These are phyloP conservation scores for Rutstroemia sydowiana DNA, from an alignment of 2,329 filamentous ascomycete species.

Conservation along the genomic window DNA sequence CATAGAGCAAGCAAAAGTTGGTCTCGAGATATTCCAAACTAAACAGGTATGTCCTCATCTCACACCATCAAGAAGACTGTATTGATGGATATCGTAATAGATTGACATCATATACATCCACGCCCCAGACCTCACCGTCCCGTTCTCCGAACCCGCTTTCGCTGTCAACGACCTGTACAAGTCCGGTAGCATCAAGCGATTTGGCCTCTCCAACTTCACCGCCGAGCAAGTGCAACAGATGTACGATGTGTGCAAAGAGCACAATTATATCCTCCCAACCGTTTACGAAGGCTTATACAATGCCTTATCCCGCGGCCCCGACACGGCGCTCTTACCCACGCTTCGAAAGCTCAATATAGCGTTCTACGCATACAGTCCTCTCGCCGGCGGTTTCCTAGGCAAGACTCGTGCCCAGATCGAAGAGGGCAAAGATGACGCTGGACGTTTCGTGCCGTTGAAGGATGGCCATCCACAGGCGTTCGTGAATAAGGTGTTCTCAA, in stretches of 20 bases:
- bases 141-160: slow-evolving; percentile 30
- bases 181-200: slow-evolving; percentile 29
- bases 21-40: no score
- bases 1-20: no score
- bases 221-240: slow-evolving; percentile 26
- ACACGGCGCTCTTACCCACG: slow-evolving; percentile 52
- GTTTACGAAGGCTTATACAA: slow-evolving; percentile 33
- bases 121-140: slow-evolving; percentile 27
- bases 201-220: slow-evolving; percentile 32
- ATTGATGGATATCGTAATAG: no score
- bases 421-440: slow-evolving; percentile 12
- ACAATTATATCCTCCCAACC: slow-evolving; percentile 27
- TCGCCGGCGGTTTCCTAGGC: slow-evolving; percentile 56
- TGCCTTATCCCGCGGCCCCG: slow-evolving; percentile 40
- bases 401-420: slow-evolving; percentile 14
- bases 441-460: slow-evolving; percentile 27
- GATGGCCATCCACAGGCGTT: slow-evolving; percentile 14
- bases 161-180: slow-evolving; percentile 30
- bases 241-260: slow-evolving; percentile 25
- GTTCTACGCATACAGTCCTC: slow-evolving; percentile 52
- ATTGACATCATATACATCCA: slow-evolving; percentile 59
- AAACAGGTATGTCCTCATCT: no score
- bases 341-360: slow-evolving; percentile 33
- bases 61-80: no score
- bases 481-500: no score